Conservation (phyloP, 257 asterid species). For the Rubia yunnanensis region DNA sequence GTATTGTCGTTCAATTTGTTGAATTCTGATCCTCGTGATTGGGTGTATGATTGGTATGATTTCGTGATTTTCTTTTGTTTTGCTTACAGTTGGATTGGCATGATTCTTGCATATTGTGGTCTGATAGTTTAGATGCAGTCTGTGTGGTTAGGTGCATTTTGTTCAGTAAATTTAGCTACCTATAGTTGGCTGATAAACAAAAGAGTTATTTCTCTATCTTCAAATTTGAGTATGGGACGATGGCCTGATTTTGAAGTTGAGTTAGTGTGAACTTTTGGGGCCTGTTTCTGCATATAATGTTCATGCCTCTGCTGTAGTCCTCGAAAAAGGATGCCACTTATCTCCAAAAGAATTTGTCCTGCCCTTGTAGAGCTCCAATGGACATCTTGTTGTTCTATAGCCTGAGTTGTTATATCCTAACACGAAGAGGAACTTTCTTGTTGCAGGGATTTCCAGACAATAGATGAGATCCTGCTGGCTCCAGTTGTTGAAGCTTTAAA, state of each 20-base stretch:
- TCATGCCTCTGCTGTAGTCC: neutral
- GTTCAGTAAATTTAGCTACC: neutral
- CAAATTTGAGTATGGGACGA: neutral
- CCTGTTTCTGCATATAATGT: neutral
- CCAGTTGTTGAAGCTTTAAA: conserved; percentile 58
- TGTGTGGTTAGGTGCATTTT: neutral
- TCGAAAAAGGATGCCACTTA: neutral
- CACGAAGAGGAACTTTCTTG: conserved; percentile 3
- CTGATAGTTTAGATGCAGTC: neutral
- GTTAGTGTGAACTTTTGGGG: neutral
- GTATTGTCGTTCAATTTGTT: conserved; percentile 92
- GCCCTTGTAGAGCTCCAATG: neutral
- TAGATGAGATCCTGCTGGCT: conserved; percentile 62
- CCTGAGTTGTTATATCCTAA: too few relatives aligned
- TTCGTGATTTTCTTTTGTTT: neutral
- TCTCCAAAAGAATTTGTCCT: neutral
- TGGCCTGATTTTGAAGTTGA: neutral
- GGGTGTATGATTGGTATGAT: conserved; percentile 78
- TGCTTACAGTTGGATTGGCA: conserved; percentile 53
- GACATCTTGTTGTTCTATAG: neutral
- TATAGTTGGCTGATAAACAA: neutral
- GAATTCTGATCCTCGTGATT: conserved; percentile 74
- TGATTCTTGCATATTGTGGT: conserved; percentile 1
- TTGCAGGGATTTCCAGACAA: conserved; percentile 76
- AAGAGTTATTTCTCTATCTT: neutral